Conservation (phyloP, 805 yeast genomes). For the Saturnispora gosingensis region DNA sequence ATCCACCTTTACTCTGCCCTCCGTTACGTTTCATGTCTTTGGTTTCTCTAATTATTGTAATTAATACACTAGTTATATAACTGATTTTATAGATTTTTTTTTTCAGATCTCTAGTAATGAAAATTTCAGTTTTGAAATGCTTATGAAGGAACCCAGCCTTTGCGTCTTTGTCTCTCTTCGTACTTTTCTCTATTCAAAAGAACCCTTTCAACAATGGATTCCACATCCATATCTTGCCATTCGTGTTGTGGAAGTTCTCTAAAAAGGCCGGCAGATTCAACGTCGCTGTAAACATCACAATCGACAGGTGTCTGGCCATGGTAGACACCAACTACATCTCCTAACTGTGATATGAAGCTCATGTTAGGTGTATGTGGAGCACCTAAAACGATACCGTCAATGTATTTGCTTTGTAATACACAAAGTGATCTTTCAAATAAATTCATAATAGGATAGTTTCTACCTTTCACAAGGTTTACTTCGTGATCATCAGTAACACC, state of each 20-base stretch:
- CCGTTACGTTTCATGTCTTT: constrained; percentile 11
- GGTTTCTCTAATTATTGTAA: too few species aligned
- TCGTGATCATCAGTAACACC: constrained; percentile 58
- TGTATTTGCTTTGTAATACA: constrained; percentile 78
- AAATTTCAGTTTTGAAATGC: not conserved
- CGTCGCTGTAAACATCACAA: constrained; percentile 21
- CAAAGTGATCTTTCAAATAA: constrained; percentile 77
- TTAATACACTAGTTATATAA: constrained; percentile 10
- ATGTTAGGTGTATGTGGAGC: constrained; percentile 48
- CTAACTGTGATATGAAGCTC: constrained; percentile 31
- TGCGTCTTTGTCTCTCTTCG: constrained; percentile 78
- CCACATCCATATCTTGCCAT: constrained; percentile 57
- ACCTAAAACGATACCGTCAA: constrained; percentile 68
- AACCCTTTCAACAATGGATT: constrained; percentile 69
- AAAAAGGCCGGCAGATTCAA: constrained; percentile 28
- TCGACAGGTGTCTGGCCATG: constrained; percentile 37
- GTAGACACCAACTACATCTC: constrained; percentile 31
- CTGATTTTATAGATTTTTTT: constrained; percentile 16
- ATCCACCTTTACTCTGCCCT: constrained; percentile 9
- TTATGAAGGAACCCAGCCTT: constrained; percentile 37
- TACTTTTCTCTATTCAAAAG: constrained; percentile 56
- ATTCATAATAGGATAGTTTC: constrained; percentile 78
- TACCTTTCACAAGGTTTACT: constrained; percentile 48
- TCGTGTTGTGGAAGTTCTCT: constrained; percentile 42
- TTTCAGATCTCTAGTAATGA: not conserved